phyloP scores from a whole-genome alignment of 1,139 yeast genomes.

The Zygosaccharomyces sapae region DNA sequence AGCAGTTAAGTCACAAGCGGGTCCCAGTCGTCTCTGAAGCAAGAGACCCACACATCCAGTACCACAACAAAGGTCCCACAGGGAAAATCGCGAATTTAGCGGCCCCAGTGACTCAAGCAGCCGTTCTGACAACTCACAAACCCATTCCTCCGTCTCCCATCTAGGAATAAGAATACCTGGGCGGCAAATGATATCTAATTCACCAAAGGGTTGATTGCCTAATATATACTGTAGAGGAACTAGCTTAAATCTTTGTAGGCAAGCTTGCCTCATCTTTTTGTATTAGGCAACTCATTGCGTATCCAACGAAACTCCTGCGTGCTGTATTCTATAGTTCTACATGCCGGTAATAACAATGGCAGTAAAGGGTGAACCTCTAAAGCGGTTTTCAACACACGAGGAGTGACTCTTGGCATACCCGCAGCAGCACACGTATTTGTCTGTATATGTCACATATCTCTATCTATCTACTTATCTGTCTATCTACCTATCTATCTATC shows the following conservation, averaged over 20 bases:
- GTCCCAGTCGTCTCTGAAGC: slow-evolving; percentile 38
- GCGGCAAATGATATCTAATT: slow-evolving; percentile 53
- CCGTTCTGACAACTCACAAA: slow-evolving; percentile 40
- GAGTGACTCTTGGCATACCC: slow-evolving; percentile 21
- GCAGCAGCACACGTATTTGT: too few species aligned
- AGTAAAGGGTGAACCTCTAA: slow-evolving; percentile 15
- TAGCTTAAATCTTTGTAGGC: slow-evolving; percentile 41
- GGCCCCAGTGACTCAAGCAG: slow-evolving; percentile 2
- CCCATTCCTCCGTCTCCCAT: slow-evolving; percentile 97
- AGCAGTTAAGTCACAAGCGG: slow-evolving; percentile 40
- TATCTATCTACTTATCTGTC: too few species aligned
- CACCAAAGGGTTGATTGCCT: slow-evolving; percentile 84
- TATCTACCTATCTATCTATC: too few species aligned
- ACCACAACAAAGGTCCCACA: slow-evolving; percentile 86
- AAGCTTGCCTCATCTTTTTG: slow-evolving; percentile 28
- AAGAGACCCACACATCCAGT: slow-evolving; percentile 79
- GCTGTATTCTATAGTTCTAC: slow-evolving; percentile 38
- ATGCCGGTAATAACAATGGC: slow-evolving; percentile 36
- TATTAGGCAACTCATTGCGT: slow-evolving; percentile 32
- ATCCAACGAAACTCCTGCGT: slow-evolving; percentile 53
- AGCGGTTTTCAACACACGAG: slow-evolving; percentile 16
- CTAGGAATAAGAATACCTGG: slow-evolving; percentile 80
- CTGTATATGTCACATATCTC: too few species aligned
- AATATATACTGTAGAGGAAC: slow-evolving; percentile 80
- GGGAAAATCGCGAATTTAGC: too few species aligned